Evolutionary conservation across 2,329 filamentous ascomycete genomes (phyloP), one percentile per base, ranked within the genome.

Genomic region (Botrytis deweyae): DNA sequence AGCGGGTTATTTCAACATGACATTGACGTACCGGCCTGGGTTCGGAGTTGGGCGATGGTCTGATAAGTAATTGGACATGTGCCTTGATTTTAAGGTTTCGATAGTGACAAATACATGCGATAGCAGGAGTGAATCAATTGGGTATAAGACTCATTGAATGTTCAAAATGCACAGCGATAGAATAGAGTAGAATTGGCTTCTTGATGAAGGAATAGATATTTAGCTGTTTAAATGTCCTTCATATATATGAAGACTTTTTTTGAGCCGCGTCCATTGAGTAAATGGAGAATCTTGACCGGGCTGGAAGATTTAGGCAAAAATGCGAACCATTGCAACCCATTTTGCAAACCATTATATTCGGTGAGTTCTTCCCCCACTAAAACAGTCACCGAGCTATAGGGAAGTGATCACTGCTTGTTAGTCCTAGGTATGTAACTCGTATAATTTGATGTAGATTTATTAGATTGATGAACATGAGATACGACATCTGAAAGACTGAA

Each of bases 21-120:
- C 66, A 44, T 58, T 14, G 49, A 68, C 66, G 18, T 58, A 69
- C 66, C 66, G 49, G 49, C 25, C 36, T 58, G 49, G 38, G 18
- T 69, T 40, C 38, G 36, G 36, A 68, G 10, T 58, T 29, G 16
- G 38, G 55, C 22, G 25, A 40, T 20, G 36, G 25, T 8, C 18
- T 68, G 20, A 38, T 33, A 14, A 20, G 33, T 22, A 8, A 33
- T 40, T 38, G 36, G 16, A 58, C 49, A 58, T 68, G 66, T 52
- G 66, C 66, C 66, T 68, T 4, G 29, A 22, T 33, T 58, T 6
- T 68, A 14, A 58, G 66, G 66, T 18, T 68, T 8, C 6, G 4
- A n/a, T 20, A 8, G 1, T 42, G 42, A 67, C 22, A 67, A 40
- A 55, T 40, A 14, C 25, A 7, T 67, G 1, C 5, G 25, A 4